phyloP scores from a whole-genome alignment of 2,329 filamentous ascomycete species.

The Clonostachys rosea region DNA sequence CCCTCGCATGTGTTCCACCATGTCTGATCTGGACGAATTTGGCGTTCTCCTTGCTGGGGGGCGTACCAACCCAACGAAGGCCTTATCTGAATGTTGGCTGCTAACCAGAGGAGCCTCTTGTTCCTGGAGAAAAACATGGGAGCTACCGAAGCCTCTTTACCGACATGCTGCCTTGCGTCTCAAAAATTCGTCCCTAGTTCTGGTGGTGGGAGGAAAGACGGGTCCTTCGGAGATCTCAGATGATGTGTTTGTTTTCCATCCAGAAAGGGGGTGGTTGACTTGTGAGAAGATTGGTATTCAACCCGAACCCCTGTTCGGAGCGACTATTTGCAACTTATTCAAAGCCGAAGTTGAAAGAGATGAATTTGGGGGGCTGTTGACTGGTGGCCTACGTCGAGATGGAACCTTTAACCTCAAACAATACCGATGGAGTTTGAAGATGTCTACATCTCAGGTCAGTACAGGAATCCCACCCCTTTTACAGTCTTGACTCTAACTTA shows the following conservation, averaged over 20 bases:
- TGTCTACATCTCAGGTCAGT: slow-evolving; percentile 28
- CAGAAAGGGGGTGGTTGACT: slow-evolving; percentile 37
- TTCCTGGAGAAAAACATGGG: slow-evolving; percentile 59
- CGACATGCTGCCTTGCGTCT: slow-evolving; percentile 63
- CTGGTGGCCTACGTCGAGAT: slow-evolving; percentile 66
- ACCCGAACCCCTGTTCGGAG: slow-evolving; percentile 37
- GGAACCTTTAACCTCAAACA: slow-evolving; percentile 59
- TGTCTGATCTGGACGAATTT: slow-evolving; percentile 57
- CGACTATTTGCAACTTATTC: slow-evolving; percentile 24
- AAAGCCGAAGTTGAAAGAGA: slow-evolving; percentile 12
- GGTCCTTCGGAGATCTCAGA: slow-evolving; percentile 40
- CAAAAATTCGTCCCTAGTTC: slow-evolving; percentile 39
- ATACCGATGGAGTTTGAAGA: slow-evolving; percentile 58
- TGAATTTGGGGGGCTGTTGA: slow-evolving; percentile 54
- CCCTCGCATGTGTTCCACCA: slow-evolving; percentile 67
- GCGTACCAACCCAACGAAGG: slow-evolving; percentile 67
- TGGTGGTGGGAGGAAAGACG: slow-evolving; percentile 60
- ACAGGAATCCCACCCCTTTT: background rate
- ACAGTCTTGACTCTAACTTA: no score
- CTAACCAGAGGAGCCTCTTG: slow-evolving; percentile 43
- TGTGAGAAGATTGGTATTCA: slow-evolving; percentile 28
- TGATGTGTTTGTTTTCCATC: slow-evolving; percentile 48
- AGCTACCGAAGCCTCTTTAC: slow-evolving; percentile 68
- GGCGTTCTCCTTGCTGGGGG: slow-evolving; percentile 70
- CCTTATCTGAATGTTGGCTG: slow-evolving; percentile 72